Conservation (phyloP, 2,329 filamentous ascomycete species). For the Colletotrichum sp. region DNA sequence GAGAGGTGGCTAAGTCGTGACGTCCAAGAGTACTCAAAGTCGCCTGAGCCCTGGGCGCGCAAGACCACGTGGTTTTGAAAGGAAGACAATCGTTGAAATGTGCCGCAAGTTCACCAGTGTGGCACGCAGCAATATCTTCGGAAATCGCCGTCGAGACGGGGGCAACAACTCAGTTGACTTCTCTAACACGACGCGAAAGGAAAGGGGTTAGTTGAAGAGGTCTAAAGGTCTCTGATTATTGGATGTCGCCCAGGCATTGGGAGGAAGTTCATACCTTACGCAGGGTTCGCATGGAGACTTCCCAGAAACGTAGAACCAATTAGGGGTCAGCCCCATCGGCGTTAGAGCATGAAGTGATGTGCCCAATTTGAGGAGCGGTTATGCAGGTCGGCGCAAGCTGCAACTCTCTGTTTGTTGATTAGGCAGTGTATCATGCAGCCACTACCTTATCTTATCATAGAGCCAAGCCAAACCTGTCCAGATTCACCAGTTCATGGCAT, state of each 20-base stretch:
- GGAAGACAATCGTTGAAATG: not conserved
- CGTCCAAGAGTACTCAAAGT: not conserved
- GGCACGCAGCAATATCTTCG: not conserved
- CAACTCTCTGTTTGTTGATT: not conserved
- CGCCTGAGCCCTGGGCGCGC: not conserved
- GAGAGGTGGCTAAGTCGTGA: not conserved
- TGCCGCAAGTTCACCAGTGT: not conserved
- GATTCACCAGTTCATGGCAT: not conserved
- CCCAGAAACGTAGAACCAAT: not conserved
- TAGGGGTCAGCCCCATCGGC: not conserved
- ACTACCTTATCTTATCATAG: not conserved
- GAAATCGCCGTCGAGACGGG: not conserved
- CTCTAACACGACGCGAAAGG: not conserved
- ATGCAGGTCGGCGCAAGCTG: not conserved
- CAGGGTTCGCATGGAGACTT: not conserved
- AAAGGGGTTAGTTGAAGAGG: not conserved
- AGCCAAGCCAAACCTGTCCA: not conserved
- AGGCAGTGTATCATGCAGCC: not conserved
- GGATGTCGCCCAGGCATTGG: not conserved
- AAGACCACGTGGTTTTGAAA: not conserved
- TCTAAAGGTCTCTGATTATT: not conserved
- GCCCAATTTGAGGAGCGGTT: not conserved
- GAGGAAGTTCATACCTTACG: not conserved
- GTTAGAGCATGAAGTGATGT: not conserved
- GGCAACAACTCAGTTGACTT: not conserved